Evolutionary conservation across 495 filamentous ascomycete genomes (phyloP), one percentile per base, ranked within the genome.

Genomic region (Amorphotheca resinae): DNA sequence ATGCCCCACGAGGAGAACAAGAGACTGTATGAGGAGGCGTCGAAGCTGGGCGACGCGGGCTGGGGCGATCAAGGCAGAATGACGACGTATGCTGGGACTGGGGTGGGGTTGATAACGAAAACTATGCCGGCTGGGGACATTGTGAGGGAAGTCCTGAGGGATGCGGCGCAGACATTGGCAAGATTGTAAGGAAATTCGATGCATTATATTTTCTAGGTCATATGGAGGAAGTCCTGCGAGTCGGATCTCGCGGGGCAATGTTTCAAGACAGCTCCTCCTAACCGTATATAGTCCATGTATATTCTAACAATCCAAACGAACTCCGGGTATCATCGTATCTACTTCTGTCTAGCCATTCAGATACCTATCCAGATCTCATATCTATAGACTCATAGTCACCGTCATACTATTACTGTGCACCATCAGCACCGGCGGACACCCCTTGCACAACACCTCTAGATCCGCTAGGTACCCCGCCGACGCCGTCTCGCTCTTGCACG

Each of bases 391-490:
- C 63, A 87, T 87, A 14, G 86, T 91, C 38, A 91, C 85, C 11
- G 83, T 89, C 80, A 93, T 84, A 48, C 81, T 87, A 62, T 91
- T 93, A 55, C 81, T 86, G 62, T 91, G 73, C n/a, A 93, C 81
- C 49, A 91, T 50, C 23, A 93, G 56, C 38, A 78, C 70, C 8
- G 86, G 80, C 34, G 82, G 79, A 40, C 77, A 58, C 1, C 68
- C 77, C 50, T 78, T 67, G 58, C 76, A 84, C 42, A 83, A 59
- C 30, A 88, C 75, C 54, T 88, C 83, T 40, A 93, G 65, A 56
- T 88, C 83, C 43, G 67, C 74, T 28, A 93, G 59, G 60, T 87
- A 93, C 25, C 70, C 70, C 26, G 79, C 52, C 56, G 81, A 83
- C 2, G 78, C 75, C 41, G 72, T 68, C 52, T 82, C 80, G 44